These are phyloP conservation scores for Eutrema yunnanense DNA, from an alignment of 345 rosid species.

Conservation along the genomic window DNA sequence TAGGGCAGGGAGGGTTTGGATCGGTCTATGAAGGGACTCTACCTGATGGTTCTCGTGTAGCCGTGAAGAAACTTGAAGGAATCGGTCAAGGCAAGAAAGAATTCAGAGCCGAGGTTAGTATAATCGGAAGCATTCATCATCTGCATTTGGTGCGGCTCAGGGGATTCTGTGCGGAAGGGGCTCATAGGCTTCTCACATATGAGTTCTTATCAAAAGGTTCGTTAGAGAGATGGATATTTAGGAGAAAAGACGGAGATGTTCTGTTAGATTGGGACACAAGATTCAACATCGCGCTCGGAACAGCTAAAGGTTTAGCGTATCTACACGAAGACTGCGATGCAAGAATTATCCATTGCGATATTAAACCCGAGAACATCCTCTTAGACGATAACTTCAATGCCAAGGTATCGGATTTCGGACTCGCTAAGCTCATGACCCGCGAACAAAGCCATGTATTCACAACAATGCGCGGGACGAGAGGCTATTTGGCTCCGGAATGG, in stretches of 20 bases:
- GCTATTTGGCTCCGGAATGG: conserved; percentile 95
- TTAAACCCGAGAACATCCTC: conserved; percentile 90
- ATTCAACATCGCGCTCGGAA: conserved; percentile 70
- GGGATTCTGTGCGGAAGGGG: conserved; percentile 90
- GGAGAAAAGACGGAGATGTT: conserved; percentile 36
- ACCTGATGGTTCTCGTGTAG: conserved; percentile 67
- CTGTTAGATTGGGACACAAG: conserved; percentile 70
- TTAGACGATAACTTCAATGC: conserved; percentile 71
- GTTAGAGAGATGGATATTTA: conserved; percentile 88
- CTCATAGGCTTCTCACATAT: conserved; percentile 76
- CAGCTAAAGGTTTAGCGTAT: conserved; percentile 89
- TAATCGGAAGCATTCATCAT: conserved; percentile 90
- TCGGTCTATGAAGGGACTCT: conserved; percentile 76
- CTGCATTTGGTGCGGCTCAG: conserved; percentile 74
- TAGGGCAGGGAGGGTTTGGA: conserved; percentile 97
- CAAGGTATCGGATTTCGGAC: conserved; percentile 91
- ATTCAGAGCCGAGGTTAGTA: conserved; percentile 90
- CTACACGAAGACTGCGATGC: conserved; percentile 85
- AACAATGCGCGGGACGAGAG: conserved; percentile 85
- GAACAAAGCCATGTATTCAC: conserved; percentile 95
- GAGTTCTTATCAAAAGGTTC: conserved; percentile 86
- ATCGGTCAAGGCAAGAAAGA: conserved; percentile 96
- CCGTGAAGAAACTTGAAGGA: conserved; percentile 94
- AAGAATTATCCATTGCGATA: conserved; percentile 83
- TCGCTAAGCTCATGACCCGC: conserved; percentile 86